These are phyloP conservation scores for Hemerocallis citrina DNA, from an alignment of 106 monocot genomes.

Conservation along the genomic window DNA sequence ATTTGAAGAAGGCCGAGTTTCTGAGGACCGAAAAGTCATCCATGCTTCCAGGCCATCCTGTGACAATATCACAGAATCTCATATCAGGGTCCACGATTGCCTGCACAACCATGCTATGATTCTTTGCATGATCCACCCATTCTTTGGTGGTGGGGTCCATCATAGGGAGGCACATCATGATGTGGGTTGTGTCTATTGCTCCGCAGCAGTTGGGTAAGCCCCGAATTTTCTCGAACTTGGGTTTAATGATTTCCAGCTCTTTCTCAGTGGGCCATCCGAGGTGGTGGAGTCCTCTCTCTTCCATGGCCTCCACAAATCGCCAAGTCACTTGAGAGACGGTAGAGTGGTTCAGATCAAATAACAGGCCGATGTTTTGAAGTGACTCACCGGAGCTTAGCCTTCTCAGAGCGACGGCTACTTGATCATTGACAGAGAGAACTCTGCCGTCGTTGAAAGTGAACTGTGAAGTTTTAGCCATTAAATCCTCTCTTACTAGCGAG, in stretches of 20 bases:
- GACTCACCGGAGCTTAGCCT: conserved; percentile 67
- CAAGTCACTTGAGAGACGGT: conserved; percentile 68
- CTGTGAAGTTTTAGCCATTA: conserved; percentile 44
- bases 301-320: conserved; percentile 65
- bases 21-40: conserved; percentile 41
- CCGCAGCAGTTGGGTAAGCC: conserved; percentile 75
- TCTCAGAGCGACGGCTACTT: conserved; percentile 64
- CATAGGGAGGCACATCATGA: conserved; percentile 58
- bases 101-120: conserved; percentile 67
- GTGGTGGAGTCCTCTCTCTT: conserved; percentile 52
- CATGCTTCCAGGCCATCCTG: conserved; percentile 95
- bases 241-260: conserved; percentile 33
- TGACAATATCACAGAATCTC: conserved; percentile 62
- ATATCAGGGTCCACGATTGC: conserved; percentile 43
- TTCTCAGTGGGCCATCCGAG: conserved; percentile 53
- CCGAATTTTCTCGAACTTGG: conserved; percentile 47
- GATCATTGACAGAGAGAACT: conserved; percentile 41
- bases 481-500: conserved; percentile 56
- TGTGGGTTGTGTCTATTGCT: conserved; percentile 64
- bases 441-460: conserved; percentile 50
- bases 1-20: conserved; percentile 63
- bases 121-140: conserved; percentile 59
- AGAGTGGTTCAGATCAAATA: conserved; percentile 54
- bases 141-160: conserved; percentile 43
- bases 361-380: conserved; percentile 33